Base-by-base conservation (phyloP, 352 stramenopile species). In the Globisporangium ultimum region DNA sequence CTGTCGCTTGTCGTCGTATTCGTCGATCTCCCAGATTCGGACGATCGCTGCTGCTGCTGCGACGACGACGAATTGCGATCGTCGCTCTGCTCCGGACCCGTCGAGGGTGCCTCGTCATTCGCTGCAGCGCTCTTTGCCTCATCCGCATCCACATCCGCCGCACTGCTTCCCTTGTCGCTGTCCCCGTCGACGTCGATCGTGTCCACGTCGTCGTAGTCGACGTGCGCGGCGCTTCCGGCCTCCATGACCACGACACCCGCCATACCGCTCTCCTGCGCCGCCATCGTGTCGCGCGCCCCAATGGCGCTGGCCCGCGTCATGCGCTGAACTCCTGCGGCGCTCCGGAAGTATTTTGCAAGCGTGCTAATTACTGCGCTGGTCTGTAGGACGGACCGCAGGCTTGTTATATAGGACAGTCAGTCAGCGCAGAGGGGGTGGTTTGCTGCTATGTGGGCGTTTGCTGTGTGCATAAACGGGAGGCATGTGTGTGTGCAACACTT, bases 181-280 rank as follows among this genome's bases (percentile, higher is more conserved):
- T 54, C 36, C 2, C 15, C 24, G n/a, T 43, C 53, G 9, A 15
- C 22, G 20, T 58, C 32, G 11, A 21, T 42, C 18, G 24, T n/a
- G 14, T 41, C 28, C 24, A 32, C n/a, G n/a, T n/a, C 24, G 24
- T 32, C 24, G 24, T 32, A 32, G 24, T 32, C 24, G 24, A 5
- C 24, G 24, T 32, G 24, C 24, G 24, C 24, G 24, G 24, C 41
- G 1, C 41, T 40, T 50, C 48, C 53, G 21, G 48, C 53, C 21
- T 58, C 53, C 40, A 58, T 38, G 21, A 58, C 41, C 22, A 38
- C 53, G 17, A 48, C 53, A 14, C 48, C 53, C n/a, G 12, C 53
- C 8, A 50, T 41, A 21, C 24, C 53, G 22, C 11, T 40, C 40
- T 40, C 53, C 3, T 58, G 20, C 12, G 7, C 43, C 40, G 22